Percentiles rank a stretch among this genome's conserved stretches.
Evolutionary conservation across 768 basidiomycete genomes (phyloP).

Genomic region (Boletus vermiculosoides): DNA sequence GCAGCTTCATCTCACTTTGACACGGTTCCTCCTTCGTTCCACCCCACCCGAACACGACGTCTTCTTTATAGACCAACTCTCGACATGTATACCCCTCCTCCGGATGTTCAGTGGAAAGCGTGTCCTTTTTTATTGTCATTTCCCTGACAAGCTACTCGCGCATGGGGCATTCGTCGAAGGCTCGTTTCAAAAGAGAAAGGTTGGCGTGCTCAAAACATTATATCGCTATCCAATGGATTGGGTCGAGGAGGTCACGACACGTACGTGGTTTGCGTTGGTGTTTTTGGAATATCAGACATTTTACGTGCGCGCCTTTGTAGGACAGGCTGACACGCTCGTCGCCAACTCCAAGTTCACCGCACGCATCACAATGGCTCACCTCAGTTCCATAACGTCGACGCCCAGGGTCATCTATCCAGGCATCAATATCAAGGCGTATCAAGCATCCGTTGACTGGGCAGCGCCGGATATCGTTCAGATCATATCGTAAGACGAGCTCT

Average conservation of each 20-base stretch:
- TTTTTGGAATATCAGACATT: not conserved
- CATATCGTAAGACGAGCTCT: constrained; percentile 46
- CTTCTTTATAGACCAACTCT: constrained; percentile 93
- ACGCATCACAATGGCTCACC: constrained; percentile 73
- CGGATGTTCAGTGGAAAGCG: constrained; percentile 64
- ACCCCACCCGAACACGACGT: constrained; percentile 62
- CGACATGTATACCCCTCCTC: constrained; percentile 85
- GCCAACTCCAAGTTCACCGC: constrained; percentile 91
- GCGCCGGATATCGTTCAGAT: constrained; percentile 55
- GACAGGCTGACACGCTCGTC: constrained; percentile 85
- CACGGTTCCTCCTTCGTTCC: constrained; percentile 52
- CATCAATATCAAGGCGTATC: constrained; percentile 80
- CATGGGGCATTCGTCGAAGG: constrained; percentile 64
- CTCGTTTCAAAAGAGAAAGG: constrained; percentile 38
- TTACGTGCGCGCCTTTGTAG: constrained; percentile 38
- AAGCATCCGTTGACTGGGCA: constrained; percentile 37
- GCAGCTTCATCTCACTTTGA: constrained; percentile 73
- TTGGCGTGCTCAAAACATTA: constrained; percentile 59
- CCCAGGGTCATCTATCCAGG: constrained; percentile 94
- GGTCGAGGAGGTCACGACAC: constrained; percentile 86
- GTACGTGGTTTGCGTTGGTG: constrained; percentile 42
- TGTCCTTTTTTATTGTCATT: constrained; percentile 97
- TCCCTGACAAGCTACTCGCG: constrained; percentile 91
- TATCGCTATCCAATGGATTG: constrained; percentile 91
- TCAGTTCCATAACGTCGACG: constrained; percentile 58